Evolutionary conservation across 192 early-diverging fungal species (phyloP), one percentile per base, ranked within the genome.

Genomic region (Backusella westeae): DNA sequence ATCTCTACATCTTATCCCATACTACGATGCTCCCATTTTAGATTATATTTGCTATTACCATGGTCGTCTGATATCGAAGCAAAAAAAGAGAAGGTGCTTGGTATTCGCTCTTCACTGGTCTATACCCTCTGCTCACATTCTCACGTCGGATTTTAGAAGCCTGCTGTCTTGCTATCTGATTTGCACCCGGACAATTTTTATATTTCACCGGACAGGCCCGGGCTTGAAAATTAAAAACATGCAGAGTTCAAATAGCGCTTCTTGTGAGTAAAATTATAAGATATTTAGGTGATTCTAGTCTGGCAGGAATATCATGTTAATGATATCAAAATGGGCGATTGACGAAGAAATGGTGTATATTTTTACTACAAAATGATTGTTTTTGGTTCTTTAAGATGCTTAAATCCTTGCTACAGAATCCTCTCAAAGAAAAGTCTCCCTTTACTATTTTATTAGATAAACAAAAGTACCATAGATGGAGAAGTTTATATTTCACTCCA

Each of bases 21-120:
- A 49, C 15, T 49, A 49, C 19, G 4, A 49, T 49, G 19, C 46
- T 49, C 46, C 46, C 46, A 49, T 49, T 19, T 19, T 49, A 49
- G 6, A 49, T 49, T 49, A n/a, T 49, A 49, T 49, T 67, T 19
- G 36, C 17, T 34, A 49, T 59, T 73, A 73, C 72, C 72, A 73
- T 71, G 53, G 72, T 73, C 39, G 32, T 32, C 53, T 52, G 34
- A 73, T 73, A 73, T 73, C 34, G 35, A 73, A 73, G 72, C 72
- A 38, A 73, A 73, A 73, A 73, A 52, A 73, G 72, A 52, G 56
- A 73, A 52, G 46, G 46, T 49, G 17, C 46, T 49, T 49, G 46
- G n/a, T 36, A 32, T 35, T n/a, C 34, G 15, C n/a, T 36, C 67
- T 32, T 35, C 67, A 35, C 67, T 32, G 67, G 67, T 21, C 67